Base-by-base conservation (phyloP, 192 early-diverging fungal genomes). In the Spizellomyces sp. region DNA sequence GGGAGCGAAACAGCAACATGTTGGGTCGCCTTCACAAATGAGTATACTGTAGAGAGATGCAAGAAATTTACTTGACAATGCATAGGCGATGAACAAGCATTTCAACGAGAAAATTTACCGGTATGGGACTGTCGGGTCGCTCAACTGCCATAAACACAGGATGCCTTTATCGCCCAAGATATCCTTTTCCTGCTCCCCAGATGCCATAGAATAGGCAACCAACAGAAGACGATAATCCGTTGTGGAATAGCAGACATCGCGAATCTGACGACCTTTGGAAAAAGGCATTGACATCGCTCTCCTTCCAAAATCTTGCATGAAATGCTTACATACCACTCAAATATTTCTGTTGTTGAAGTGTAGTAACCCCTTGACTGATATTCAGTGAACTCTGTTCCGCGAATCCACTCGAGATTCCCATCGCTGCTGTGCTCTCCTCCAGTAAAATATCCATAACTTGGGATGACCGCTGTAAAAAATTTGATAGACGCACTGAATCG, bases 361-460 rank as follows among this genome's bases (percentile, higher is more conserved):
- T 45, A 5, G 73, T n/a, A 52, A 64, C 48, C 42, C 80, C 80
- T 65, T 79, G 73, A 67, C 77, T 79, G 2, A 82, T 75, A 27
- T 46, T 41, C 9, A 82, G 9, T 14, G 64, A 50, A 14, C 67
- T 64, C 48, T 10, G 46, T 41, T 42, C 45, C 19, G 27, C 63
- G 57, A 74, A 75, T 60, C 46, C 65, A 45, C 52, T 60, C 42
- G 67, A 57, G 22, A 75, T 58, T 54, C 62, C 76, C 42, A 9
- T 43, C 9, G 17, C 43, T 10, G 48, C 61, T 0, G 70, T 58
- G 45, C 80, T 83, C 59, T 83, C 81, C 22, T 83, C 81, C 19
- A 83, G 48, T 8, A 83, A 50, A 9, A 73, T 61, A 27, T 83
- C 78, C 62, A 83, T 74, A n/a, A 81, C 81, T 72, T 77, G 81